Evolutionary conservation across 495 filamentous ascomycete genomes (phyloP), one percentile per base, ranked within the genome.

Genomic region (Podospora pseudopauciseta): DNA sequence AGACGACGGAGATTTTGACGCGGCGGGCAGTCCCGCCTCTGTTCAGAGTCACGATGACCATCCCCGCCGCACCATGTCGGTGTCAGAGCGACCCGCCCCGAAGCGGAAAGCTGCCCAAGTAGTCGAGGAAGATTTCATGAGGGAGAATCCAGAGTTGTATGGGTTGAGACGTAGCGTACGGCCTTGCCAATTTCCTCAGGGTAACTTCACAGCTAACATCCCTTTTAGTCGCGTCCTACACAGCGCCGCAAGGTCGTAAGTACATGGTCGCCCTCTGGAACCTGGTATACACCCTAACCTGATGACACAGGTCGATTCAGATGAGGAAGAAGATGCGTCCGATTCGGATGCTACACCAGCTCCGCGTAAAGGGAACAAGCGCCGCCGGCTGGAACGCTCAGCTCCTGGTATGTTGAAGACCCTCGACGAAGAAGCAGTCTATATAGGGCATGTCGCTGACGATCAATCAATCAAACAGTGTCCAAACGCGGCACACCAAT

Each of bases 81-180:
- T 86, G 67, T 86, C 88, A 67, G 87, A 87, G 39, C 81, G 81
- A 55, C 86, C 86, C 71, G 85, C 86, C 55, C 76, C 85, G 27
- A 97, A 97, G 84, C 88, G 92, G 72, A 97, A 94, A 81, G 85
- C 86, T 27, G 83, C 84, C 19, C 69, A 67, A 54, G 80, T 81
- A 27, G 85, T 89, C 23, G 90, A 91, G 58, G 92, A 96, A 32
- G 90, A 94, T 26, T 91, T 87, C 72, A 97, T 97, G 71, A 84
- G 87, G 70, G 89, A 92, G 74, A 93, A 99, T 76, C 95, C 95
- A n/a, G 95, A 97, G 75, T 82, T 99, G 20, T 99, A 97, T 80
- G 95, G 94, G 19, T 83, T 99, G 62, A 86, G 95, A 68, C 86
- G 95, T 75, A 99, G 95, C 81, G 93, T 93, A 88, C 66, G 90